Base-by-base conservation (phyloP, 2,329 filamentous ascomycete species). In the Fusarium transvaalense region DNA sequence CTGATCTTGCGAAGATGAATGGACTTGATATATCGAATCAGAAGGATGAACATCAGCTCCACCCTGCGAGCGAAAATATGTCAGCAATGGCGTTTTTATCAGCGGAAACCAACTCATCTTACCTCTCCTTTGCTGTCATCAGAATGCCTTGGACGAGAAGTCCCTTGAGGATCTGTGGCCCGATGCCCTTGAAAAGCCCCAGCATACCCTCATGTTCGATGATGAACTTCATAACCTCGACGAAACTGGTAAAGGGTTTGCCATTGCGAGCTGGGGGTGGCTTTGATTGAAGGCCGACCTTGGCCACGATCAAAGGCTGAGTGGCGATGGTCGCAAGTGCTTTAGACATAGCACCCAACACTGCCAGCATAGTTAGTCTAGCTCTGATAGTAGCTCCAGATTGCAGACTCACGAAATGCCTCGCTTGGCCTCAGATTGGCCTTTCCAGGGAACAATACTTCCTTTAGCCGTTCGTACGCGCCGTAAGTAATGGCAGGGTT, bases 101-200 rank as follows among this genome's bases (percentile, higher is more conserved):
- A 5, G 9, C 23, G 14, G 15, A 7, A 10, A 41, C 15, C 13
- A 5, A 34, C 2, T 48, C 5, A 10, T 75, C 84, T 71, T 85
- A 94, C 92, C 94, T 88, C 82, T 99, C 96, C 82, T 99, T 99
- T 47, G 94, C 96, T 94, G 97, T 99, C 96, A 99, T 99, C 38
- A 99, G 84, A 57, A 99, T 89, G 50, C 96, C 96, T 77, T 99
- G 96, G 4, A 99, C 96, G 48, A 99, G 78, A 53, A 99, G 82
- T 2, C 96, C 96, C 81, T 99, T 99, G 61, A 94, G 80, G 52
- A 99, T 92, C 79, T 99, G 96, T 5, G 96, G 96, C 0, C 89
- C 94, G 71, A 99, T 97, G 41, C 96, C 96, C 83, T 99, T 99
- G 85, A 98, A 99, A 2, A 99, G 85, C n/a, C 91, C 91, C 14